Conservation (phyloP, 441 rosid species). For the Pelargonium australe region DNA sequence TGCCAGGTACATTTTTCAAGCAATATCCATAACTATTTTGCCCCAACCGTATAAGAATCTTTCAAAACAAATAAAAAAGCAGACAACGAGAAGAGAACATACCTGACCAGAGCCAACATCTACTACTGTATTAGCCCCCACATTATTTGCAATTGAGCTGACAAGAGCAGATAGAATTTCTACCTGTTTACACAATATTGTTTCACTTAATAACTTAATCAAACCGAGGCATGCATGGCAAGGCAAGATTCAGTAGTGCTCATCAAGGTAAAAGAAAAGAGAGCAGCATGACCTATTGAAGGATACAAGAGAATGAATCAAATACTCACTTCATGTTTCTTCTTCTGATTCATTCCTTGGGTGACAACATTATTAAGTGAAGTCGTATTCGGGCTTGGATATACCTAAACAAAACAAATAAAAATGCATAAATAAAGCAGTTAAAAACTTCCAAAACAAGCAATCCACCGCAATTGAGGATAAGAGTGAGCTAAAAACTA, state of each 20-base stretch:
- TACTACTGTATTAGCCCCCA: constrained; percentile 50
- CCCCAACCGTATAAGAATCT: background rate
- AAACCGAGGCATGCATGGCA: background rate
- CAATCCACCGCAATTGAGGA: background rate
- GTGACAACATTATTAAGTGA: constrained; percentile 57
- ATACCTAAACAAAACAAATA: constrained; percentile 32
- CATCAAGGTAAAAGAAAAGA: constrained; percentile 10
- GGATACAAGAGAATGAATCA: constrained; percentile 7
- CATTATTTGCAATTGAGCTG: constrained; percentile 44
- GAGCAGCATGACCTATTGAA: background rate
- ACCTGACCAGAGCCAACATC: constrained; percentile 98
- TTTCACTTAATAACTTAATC: constrained; percentile 1
- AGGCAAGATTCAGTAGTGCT: constrained; percentile 1
- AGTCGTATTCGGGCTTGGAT: constrained; percentile 36
- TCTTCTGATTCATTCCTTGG: constrained; percentile 87
- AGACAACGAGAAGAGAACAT: constrained; percentile 10
- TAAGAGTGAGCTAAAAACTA: background rate
- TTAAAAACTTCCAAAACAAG: background rate
- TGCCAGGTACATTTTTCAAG: background rate
- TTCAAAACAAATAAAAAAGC: constrained; percentile 10
- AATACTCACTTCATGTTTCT: constrained; percentile 67
- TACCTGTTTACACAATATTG: constrained; percentile 43
- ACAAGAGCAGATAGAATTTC: constrained; percentile 76
- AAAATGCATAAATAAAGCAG: background rate
- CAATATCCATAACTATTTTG: background rate